Base-by-base conservation (phyloP, 2,329 filamentous ascomycete genomes). In the Penicillium sp. region DNA sequence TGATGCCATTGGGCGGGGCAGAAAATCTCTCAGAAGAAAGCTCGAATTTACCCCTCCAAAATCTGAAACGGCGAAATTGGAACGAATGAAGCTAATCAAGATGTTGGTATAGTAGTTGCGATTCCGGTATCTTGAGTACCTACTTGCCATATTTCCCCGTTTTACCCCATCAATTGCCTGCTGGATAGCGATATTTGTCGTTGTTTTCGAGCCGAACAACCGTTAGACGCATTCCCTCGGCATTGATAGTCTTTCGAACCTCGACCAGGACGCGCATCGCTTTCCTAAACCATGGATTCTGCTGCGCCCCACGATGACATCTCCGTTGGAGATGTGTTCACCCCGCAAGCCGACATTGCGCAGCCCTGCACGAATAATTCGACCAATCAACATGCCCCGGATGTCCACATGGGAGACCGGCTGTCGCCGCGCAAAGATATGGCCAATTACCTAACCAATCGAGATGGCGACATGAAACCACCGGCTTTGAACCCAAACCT, bases 251-350 rank as follows among this genome's bases (percentile, higher is more conserved):
- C 3, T 31, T 53, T 29, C 5, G 11, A 24, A 49, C 22, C 33
- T 37, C 39, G 49, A 52, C 37, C 50, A n/a, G 27, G 21, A 31
- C 22, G 33, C 27, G 35, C 8, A 50, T 24, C 35, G 5, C 31
- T 48, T 26, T 31, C 35, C 24, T 47, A 41, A 53, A 53, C 33
- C 45, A 72, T 70, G 65, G 58, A 65, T 56, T 46, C 68, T 24
- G 59, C 63, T 27, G 58, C 62, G 24, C 57, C 58, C 21, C 67
- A 69, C 35, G 73, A 75, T 21, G 73, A 76, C 50, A 56, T 75
- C 37, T 73, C 69, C 24, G 73, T 76, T 24, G 69, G 66, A n/a
- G 73, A 76, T 56, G 73, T 76, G 21, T 76, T 76, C 56, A 71
- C 63, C 48, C 70, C 73, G 26, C 73, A 76, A 58, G 68, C 69